Conservation (phyloP, 23 red algal species). For the Agarophyton chilense region DNA sequence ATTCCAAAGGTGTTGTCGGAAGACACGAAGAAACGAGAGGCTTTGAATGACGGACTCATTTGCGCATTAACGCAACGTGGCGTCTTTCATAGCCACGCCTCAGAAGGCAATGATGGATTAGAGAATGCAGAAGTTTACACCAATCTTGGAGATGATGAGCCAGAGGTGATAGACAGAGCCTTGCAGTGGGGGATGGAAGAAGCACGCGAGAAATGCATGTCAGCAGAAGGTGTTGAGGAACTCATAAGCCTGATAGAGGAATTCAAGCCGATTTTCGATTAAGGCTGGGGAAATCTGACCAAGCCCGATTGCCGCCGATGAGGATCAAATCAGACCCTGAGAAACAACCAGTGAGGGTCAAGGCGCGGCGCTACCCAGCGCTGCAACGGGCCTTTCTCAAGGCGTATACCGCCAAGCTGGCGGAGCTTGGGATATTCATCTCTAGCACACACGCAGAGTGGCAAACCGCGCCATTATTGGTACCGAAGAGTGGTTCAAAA, state of each 20-base stretch:
- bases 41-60: neutral
- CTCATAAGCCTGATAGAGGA: neutral
- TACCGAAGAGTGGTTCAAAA: constrained; percentile 49
- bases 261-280: constrained; percentile 19
- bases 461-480: constrained; percentile 36
- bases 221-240: neutral
- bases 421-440: constrained; percentile 16
- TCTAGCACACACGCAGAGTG: constrained; percentile 24
- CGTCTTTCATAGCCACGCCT: constrained; percentile 1
- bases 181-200: neutral
- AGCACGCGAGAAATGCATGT: neutral
- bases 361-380: constrained; percentile 60
- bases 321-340: constrained; percentile 34
- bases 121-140: constrained; percentile 35
- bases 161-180: neutral
- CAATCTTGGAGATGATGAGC: constrained; percentile 24
- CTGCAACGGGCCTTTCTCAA: constrained; percentile 15
- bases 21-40: neutral
- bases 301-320: constrained; percentile 40
- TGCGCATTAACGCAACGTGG: neutral
- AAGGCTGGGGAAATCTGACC: constrained; percentile 48
- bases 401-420: constrained; percentile 43
- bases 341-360: constrained; percentile 36
- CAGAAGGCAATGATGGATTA: constrained; percentile 17
- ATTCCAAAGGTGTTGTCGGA: neutral